Conservation (phyloP, 768 basidiomycete species). For the Pluteus cervinus region DNA sequence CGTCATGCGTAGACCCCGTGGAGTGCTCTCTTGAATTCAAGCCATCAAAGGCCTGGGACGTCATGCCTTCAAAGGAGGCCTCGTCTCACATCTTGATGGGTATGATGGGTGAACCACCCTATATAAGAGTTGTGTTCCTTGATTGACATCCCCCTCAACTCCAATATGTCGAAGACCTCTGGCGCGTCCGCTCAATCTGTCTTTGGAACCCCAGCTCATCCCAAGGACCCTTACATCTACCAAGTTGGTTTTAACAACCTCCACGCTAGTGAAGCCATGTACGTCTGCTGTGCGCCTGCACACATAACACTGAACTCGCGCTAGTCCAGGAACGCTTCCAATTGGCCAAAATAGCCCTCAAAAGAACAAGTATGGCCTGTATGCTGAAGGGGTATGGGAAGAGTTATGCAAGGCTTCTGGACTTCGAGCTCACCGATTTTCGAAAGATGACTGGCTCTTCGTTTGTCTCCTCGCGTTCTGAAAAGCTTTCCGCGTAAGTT, state of each 20-base stretch:
- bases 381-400: constrained; percentile 43
- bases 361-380: constrained; percentile 56
- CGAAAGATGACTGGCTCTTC: constrained; percentile 55
- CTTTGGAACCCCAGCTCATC: constrained; percentile 28
- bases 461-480: constrained; percentile 50
- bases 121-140: too few species aligned
- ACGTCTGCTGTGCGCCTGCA: constrained; percentile 11
- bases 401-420: neutral
- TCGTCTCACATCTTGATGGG: too few species aligned
- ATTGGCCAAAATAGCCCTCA: constrained; percentile 57
- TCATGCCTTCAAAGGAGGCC: too few species aligned
- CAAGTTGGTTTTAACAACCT: constrained; percentile 55
- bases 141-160: too few species aligned
- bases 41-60: too few species aligned
- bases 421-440: too few species aligned
- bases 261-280: constrained; percentile 54
- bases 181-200: constrained; percentile 34
- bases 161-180: constrained; percentile 20
- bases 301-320: neutral
- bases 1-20: too few species aligned
- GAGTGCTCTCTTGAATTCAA: too few species aligned
- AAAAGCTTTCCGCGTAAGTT: constrained; percentile 47
- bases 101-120: too few species aligned
- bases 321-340: constrained; percentile 51
- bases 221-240: constrained; percentile 49